Base-by-base conservation (phyloP, 1,139 yeast genomes). In the Protomyces inouyei region DNA sequence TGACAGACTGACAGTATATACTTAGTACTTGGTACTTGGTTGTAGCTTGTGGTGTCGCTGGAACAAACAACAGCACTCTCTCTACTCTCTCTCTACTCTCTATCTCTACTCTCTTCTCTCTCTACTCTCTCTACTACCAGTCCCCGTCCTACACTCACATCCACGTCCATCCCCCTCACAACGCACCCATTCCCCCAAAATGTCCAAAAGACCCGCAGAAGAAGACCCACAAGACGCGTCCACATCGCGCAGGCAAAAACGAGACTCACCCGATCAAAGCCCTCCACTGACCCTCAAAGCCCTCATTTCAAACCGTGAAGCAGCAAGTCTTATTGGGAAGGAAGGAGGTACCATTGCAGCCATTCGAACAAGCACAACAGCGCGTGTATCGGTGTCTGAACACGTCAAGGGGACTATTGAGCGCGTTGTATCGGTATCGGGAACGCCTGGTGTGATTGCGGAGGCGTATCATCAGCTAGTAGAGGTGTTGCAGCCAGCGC, bases 381-480 rank as follows among this genome's bases (percentile, higher is more conserved):
- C 89, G 10, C 79, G 87, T 67, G 81, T 89, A 61, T 85, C 85
- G 71, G 89, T 88, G n/a, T 85, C 90, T 71, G 95, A 88, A 57
- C 88, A 88, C 72, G 77, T 86, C 64, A 81, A 83, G 69, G 89
- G 87, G 25, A 83, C 86, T 5, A 86, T 87, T 2, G 96, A 88
- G 72, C 80, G 97, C 68, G 86, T 91, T 57, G 82, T 90, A 23
- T 83, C 86, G 67, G 85, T 90, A 2, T 79, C 86, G 66, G 97
- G 97, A 0, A 78, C 88, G 0, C 83, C 92, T 0, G 95, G 88
- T 70, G 82, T 84, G 69, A 95, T 89, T 9, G 93, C 96, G 8
- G 83, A 85, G 64, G 45, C 37, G 4, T 55, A 43, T 32, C n/a
- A 16, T 4, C 37, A 37, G 21, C 18, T 57, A 4, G 14, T 48